Conservation (phyloP, 2,329 filamentous ascomycete species). For the Davidsoniella eucalypti region DNA sequence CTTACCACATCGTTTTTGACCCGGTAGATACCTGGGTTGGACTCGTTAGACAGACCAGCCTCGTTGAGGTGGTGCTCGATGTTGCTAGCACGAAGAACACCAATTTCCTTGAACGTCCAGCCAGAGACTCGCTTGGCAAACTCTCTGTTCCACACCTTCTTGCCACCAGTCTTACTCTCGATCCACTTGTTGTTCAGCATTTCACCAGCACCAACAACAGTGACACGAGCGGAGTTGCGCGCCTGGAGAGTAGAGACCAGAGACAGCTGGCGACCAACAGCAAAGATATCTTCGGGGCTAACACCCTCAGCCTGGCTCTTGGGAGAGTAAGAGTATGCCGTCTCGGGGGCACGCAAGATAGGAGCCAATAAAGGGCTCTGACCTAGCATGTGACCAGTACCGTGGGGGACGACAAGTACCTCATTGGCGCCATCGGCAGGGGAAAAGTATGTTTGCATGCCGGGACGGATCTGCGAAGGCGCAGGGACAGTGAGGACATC, state of each 20-base stretch:
- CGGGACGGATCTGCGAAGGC: constrained; percentile 47
- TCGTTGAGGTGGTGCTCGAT: constrained; percentile 54
- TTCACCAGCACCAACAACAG: constrained; percentile 71
- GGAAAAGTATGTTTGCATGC: constrained; percentile 62
- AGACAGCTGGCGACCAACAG: constrained; percentile 64
- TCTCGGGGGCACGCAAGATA: constrained; percentile 64
- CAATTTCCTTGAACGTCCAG: constrained; percentile 94
- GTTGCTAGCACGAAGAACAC: constrained; percentile 69
- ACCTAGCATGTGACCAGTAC: constrained; percentile 68
- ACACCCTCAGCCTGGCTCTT: constrained; percentile 62
- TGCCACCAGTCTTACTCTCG: constrained; percentile 31
- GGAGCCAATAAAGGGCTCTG: constrained; percentile 62
- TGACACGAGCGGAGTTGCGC: constrained; percentile 81
- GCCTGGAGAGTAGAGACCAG: constrained; percentile 80
- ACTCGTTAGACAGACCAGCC: constrained; percentile 30
- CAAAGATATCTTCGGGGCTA: constrained; percentile 61
- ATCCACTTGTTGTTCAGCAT: constrained; percentile 84
- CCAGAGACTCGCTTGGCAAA: constrained; percentile 74
- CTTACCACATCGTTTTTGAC: constrained; percentile 93
- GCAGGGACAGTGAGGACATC: constrained; percentile 69
- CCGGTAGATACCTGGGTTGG: constrained; percentile 79
- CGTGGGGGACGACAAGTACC: constrained; percentile 64
- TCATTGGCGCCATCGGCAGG: constrained; percentile 32
- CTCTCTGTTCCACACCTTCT: constrained; percentile 58
- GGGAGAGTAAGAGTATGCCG: constrained; percentile 85